phyloP scores from a whole-genome alignment of 176 grass and related monocot species.

The Bromus sterilis region DNA sequence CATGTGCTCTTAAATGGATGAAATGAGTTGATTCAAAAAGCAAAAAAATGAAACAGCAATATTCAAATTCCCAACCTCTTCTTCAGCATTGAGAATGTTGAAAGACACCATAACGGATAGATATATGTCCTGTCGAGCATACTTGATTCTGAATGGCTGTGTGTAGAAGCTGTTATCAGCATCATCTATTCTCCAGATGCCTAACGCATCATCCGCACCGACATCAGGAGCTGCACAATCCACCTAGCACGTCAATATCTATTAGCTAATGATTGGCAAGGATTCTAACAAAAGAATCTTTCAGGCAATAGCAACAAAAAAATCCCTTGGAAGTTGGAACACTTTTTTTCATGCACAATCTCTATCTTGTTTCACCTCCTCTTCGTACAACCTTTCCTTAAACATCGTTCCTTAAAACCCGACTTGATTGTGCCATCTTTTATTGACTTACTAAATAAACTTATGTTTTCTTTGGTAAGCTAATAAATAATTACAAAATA shows the following conservation, averaged over 20 bases:
- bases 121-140: constrained; percentile 93
- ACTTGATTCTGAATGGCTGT: constrained; percentile 90
- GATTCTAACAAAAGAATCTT: not conserved
- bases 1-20: constrained; percentile 12
- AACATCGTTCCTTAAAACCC: too few relatives aligned
- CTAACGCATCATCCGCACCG: constrained; percentile 59
- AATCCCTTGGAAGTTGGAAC: not conserved
- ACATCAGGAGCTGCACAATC: constrained; percentile 88
- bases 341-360: constrained; percentile 1
- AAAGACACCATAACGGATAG: constrained; percentile 98
- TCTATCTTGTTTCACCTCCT: too few relatives aligned
- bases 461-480: too few relatives aligned
- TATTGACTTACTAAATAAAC: too few relatives aligned
- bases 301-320: not conserved
- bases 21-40: constrained; percentile 12
- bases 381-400: too few relatives aligned
- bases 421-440: too few relatives aligned
- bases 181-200: constrained; percentile 95
- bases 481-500: too few relatives aligned
- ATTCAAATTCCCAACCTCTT: constrained; percentile 55
- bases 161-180: constrained; percentile 93
- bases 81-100: constrained; percentile 59
- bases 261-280: constrained; percentile 57
- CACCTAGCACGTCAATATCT: constrained; percentile 88
- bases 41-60: not conserved